Base-by-base conservation (phyloP, 495 filamentous ascomycete species). In the Glarea lozoyensis region DNA sequence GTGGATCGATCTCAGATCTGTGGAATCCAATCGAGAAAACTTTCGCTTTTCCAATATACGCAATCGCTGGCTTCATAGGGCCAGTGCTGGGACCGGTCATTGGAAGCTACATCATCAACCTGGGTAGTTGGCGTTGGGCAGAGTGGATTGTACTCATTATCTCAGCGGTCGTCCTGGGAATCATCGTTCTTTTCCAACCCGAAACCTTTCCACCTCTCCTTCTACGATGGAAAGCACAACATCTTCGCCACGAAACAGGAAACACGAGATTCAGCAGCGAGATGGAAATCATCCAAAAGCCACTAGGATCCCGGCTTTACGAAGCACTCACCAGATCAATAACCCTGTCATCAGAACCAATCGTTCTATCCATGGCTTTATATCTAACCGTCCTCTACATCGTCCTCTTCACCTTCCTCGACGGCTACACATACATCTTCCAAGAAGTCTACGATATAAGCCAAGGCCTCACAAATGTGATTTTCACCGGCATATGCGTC, bases 1-100 rank as follows among this genome's bases (percentile, higher is more conserved):
- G 88, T 21, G 87, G 84, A 1, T 86, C 82, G 1, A 73, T 92
- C 12, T 82, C 84, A 7, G 86, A 94, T 55, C 70, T 90, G 66
- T 93, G 84, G 54, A 58, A 66, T 27, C 75, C 68, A 22, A 61
- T 73, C 33, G 70, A 85, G 37, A 69, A 84, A 18, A 9, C 52
- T 63, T 12, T 65, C 68, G 25, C n/a, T 29, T 7, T 29, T 29
- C 25, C 25, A 7, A 7, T 29, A 7, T 29, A 29, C 25, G 25
- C 25, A 7, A n/a, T 29, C 7, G 25, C 7, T 29, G 25, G 7
- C n/a, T 29, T 29, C 25, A n/a, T 7, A 7, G 25, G 25, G 7
- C n/a, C 25, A 7, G 25, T 29, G 25, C n/a, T 29, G 25, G 25
- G 7, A 7, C 25, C 25, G 7, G n/a, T 29, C n/a, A n/a, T 29